Evolutionary conservation across 129 eudicot species (phyloP), one percentile per base, ranked within the genome.

Genomic region (Mikania micrantha): DNA sequence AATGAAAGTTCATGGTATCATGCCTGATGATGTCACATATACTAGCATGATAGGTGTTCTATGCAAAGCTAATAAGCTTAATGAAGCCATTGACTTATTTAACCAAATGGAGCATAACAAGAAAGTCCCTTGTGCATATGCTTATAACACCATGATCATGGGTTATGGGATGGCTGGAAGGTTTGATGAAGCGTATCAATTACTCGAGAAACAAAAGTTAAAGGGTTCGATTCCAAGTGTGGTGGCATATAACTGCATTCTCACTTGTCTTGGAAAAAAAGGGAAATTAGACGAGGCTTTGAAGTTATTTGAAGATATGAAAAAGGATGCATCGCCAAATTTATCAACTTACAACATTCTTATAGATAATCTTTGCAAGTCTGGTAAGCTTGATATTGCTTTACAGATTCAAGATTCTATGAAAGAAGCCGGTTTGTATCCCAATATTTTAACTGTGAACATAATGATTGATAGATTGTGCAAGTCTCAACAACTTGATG

Each of bases 1-100:
- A 80, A 84, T 93, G 80, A 82, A 71, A 71, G 38, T 72, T 3
- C 87, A 81, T 20, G 96, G 95, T 15, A 78, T 88, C 41, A 47
- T 63, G 67, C 95, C 98, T 38, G 98, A 89, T 73, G 98, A 89
- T 36, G 95, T 87, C 45, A 82, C 96, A 0, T 89, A 86, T 54
- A 89, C 99, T 16, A 93, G 95, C 85, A 89, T 89, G 99, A 88
- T 93, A 3, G 88, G 96, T 12, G 95, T 93, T 54, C 79, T 93
- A 9, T 93, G 96, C 60, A 89, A 79, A 78, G 95, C 86, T 48
- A 78, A 84, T 66, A 89, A 79, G 69, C 77, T 93, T 52, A 63
- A 77, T 39, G 99, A 93, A 64, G 99, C 99, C 0, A 81, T 81
- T 66, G 83, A 86, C 53, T 64, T 93, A 32, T 93, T 93, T 78